phyloP scores from a whole-genome alignment of 257 asterid genomes.

The Gardenia jasminoides region DNA sequence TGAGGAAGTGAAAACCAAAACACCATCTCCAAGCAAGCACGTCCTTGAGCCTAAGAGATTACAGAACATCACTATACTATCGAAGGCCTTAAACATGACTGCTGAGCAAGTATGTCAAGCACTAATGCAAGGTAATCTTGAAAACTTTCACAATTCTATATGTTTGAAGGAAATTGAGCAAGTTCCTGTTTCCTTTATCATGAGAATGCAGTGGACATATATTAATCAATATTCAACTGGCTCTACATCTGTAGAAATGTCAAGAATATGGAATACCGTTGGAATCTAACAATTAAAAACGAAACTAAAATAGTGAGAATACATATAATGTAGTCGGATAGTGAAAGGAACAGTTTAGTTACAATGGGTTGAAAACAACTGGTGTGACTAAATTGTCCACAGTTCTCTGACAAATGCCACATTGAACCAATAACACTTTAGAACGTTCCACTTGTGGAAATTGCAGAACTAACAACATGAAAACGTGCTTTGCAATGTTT shows the following conservation, averaged over 20 bases:
- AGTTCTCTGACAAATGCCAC: neutral
- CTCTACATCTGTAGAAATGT: neutral
- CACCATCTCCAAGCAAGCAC: constrained; percentile 86
- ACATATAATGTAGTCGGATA: neutral
- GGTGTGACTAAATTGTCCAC: neutral
- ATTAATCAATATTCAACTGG: neutral
- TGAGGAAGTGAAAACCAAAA: constrained; percentile 68
- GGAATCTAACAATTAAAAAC: neutral
- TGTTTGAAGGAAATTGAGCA: neutral
- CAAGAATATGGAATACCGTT: neutral
- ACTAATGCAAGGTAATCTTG: constrained; percentile 52
- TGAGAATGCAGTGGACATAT: neutral
- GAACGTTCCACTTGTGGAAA: neutral
- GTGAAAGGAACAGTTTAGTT: neutral
- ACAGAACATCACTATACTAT: constrained; percentile 86
- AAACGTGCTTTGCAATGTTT: neutral
- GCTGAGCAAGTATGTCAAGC: constrained; percentile 81
- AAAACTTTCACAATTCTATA: neutral
- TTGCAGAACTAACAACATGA: neutral
- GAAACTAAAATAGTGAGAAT: neutral
- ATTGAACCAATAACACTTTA: neutral
- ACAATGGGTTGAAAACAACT: neutral
- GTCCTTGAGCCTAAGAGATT: constrained; percentile 93
- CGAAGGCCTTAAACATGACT: constrained; percentile 75
- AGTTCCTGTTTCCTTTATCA: neutral